Conservation (phyloP, 1,139 yeast species). For the Magnusiomyces ingens region DNA sequence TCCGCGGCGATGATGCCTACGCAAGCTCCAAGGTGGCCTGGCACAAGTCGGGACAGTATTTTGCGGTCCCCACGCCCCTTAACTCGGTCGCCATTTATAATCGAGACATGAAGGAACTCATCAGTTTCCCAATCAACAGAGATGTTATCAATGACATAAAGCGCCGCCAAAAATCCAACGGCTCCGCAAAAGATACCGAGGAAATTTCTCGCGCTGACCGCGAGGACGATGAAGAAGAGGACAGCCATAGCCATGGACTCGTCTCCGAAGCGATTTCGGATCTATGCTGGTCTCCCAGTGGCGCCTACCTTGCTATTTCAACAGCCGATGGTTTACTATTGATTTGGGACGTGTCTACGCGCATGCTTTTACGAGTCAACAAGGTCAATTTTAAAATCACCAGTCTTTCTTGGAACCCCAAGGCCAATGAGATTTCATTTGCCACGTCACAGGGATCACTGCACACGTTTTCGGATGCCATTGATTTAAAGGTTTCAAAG, state of each 20-base stretch:
- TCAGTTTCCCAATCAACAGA: neutral
- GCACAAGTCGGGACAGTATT: slow-evolving; percentile 56
- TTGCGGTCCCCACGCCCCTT: slow-evolving; percentile 50
- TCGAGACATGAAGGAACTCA: slow-evolving; percentile 11
- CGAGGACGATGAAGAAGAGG: slow-evolving; percentile 4
- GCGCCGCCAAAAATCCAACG: too few species aligned
- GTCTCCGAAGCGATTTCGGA: slow-evolving; percentile 38
- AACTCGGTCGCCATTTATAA: slow-evolving; percentile 35
- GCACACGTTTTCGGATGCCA: neutral
- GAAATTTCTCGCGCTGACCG: slow-evolving; percentile 4
- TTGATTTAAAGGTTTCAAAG: neutral
- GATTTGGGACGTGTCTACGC: slow-evolving; percentile 38
- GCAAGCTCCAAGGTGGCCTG: slow-evolving; percentile 44
- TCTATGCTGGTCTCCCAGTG: slow-evolving; percentile 54
- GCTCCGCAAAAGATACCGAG: slow-evolving; percentile 3
- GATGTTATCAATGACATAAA: neutral
- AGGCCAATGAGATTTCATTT: neutral
- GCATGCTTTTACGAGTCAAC: neutral
- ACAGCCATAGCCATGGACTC: neutral
- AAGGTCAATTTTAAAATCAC: neutral
- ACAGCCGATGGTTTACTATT: slow-evolving; percentile 47
- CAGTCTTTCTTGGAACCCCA: slow-evolving; percentile 1
- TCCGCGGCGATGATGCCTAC: slow-evolving; percentile 35
- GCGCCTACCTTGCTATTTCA: slow-evolving; percentile 46
- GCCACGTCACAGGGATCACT: neutral